Evolutionary conservation across 1,284 basidiomycete genomes (phyloP), one percentile per base, ranked within the genome.

Genomic region (Naganishia sp.): DNA sequence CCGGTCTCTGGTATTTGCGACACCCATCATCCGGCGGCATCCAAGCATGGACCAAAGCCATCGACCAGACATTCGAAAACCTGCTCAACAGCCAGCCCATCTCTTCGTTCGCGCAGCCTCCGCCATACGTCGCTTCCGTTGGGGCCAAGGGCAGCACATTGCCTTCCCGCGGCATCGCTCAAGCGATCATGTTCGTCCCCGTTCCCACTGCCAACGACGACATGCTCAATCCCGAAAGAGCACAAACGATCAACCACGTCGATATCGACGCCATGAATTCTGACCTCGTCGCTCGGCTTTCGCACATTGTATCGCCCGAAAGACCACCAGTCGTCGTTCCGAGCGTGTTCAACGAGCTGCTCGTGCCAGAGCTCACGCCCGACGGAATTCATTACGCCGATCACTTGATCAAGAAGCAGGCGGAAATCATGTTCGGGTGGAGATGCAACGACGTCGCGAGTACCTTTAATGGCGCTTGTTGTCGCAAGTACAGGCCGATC

Each of bases 191-290:
- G 44, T 81, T 93, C 65, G 81, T 93, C 9, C 92, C 92, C 6
- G 84, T 92, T 25, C 79, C 91, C 33, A 82, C 90, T 18, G 90
- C 92, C 6, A 85, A 93, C n/a, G 86, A 88, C 73, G 83, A 86
- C 50, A 81, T 88, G 72, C 80, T 94, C 36, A 84, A 85, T 0
- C 74, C 80, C 1, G 85, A 87, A 43, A 84, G 90, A 67, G 85
- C 86, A 7, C 74, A 80, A 54, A 87, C 86, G 11, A 90, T 94
- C 82, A 84, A 84, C 59, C 82, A 85, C 31, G 84, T 87, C 28
- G 89, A 92, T 73, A 87, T 92, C 66, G 89, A 92, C 72, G 89
- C 89, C 33, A 92, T 94, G 90, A 93, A 94, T 77, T 87, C 88
- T 3, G 88, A 90, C 76, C 81, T 94, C 46, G 82, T 82, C 63